These are phyloP conservation scores for Curvularia verruculosa DNA, from an alignment of 2,329 filamentous ascomycete genomes.

Conservation along the genomic window DNA sequence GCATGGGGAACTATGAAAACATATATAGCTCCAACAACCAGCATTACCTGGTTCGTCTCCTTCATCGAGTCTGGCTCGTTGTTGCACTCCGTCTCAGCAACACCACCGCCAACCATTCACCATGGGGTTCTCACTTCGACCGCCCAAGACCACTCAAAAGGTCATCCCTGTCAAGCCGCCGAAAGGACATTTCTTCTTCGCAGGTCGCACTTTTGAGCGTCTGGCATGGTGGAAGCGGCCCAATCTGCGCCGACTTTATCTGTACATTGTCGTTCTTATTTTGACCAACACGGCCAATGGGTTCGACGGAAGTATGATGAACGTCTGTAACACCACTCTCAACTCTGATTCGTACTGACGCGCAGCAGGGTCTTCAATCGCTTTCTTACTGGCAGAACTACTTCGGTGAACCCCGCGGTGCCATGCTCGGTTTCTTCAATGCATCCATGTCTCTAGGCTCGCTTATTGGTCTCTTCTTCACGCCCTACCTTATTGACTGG, in stretches of 20 bases:
- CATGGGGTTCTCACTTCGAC: constrained; percentile 12
- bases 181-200: constrained; percentile 25
- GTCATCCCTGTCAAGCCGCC: constrained; percentile 19
- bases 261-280: constrained; percentile 20
- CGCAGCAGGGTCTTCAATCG: constrained; percentile 33
- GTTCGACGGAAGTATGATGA: constrained; percentile 53
- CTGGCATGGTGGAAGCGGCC: constrained; percentile 17
- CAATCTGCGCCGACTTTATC: constrained; percentile 20
- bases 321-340: neutral
- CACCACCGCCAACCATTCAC: neutral
- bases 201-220: constrained; percentile 15
- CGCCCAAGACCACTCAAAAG: constrained; percentile 19
- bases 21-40: neutral
- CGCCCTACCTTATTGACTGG: constrained; percentile 32
- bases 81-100: neutral
- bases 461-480: constrained; percentile 25
- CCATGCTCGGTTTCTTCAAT: constrained; percentile 38
- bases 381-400: constrained; percentile 31
- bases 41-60: neutral
- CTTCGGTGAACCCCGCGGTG: constrained; percentile 30
- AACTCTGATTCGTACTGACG: constrained; percentile 9
- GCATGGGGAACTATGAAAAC: neutral
- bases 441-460: constrained; percentile 26
- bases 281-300: constrained; percentile 52
- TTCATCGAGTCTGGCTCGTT: neutral